These are phyloP conservation scores for Trichosporon asahii DNA, from an alignment of 1,284 basidiomycete species.

Conservation along the genomic window DNA sequence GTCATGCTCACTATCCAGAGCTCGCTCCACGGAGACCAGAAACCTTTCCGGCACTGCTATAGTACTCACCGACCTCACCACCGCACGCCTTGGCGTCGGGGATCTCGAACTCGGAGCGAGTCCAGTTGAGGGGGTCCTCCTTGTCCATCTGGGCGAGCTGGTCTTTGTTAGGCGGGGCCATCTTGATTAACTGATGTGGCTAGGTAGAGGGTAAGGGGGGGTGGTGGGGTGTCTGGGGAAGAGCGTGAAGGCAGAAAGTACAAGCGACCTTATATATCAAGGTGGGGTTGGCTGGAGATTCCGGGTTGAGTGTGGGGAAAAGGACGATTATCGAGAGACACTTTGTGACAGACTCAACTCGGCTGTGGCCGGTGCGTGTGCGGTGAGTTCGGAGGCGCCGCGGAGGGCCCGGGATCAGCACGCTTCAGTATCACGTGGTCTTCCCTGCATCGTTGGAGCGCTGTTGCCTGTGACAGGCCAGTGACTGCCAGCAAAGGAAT, in stretches of 20 bases:
- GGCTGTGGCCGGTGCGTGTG: background rate
- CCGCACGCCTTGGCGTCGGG: conserved; percentile 45
- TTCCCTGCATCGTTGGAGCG: background rate
- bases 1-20: too few relatives aligned
- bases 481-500: background rate
- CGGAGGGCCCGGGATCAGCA: background rate
- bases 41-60: background rate
- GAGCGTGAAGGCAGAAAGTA: background rate
- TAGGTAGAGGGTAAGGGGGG: background rate
- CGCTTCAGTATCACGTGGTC: background rate
- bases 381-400: background rate
- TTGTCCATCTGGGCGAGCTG: conserved; percentile 35
- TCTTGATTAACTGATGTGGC: background rate
- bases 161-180: conserved; percentile 22
- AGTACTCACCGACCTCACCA: conserved; percentile 40
- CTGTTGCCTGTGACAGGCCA: background rate
- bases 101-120: conserved; percentile 49
- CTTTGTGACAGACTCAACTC: conserved; percentile 2
- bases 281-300: background rate
- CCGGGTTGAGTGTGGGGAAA: background rate
- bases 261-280: background rate
- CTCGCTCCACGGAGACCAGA: background rate
- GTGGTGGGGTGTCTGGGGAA: background rate
- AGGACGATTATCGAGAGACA: background rate
- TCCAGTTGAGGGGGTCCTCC: conserved; percentile 49